Evolutionary conservation across 2,329 filamentous ascomycete species (phyloP).

Genomic region (Paraphoma chrysanthemicola): DNA sequence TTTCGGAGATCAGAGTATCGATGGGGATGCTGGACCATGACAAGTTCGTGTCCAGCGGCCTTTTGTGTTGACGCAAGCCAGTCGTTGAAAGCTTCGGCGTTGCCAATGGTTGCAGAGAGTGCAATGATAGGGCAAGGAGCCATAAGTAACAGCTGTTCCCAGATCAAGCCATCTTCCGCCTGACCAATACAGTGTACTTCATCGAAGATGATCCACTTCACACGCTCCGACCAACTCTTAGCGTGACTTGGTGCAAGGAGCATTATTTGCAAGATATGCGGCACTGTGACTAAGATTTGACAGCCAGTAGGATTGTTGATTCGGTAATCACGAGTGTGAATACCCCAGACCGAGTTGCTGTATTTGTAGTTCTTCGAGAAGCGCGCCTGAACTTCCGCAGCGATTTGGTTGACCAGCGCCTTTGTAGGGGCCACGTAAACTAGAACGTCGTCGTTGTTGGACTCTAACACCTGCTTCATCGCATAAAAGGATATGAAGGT

Average conservation of each 20-base stretch:
- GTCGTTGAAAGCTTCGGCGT: constrained; percentile 71
- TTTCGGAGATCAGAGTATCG: constrained; percentile 82
- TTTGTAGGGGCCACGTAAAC: constrained; percentile 85
- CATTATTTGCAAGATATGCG: constrained; percentile 82
- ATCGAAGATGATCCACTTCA: constrained; percentile 81
- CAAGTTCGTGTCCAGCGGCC: constrained; percentile 67
- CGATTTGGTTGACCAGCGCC: constrained; percentile 83
- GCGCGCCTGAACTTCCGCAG: constrained; percentile 76
- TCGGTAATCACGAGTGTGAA: constrained; percentile 77
- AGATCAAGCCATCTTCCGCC: constrained; percentile 76
- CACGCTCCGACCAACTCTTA: constrained; percentile 69
- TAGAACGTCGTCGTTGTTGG: constrained; percentile 72
- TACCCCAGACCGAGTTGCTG: constrained; percentile 75
- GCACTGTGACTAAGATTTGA: constrained; percentile 79
- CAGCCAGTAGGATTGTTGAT: constrained; percentile 77
- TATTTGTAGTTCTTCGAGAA: constrained; percentile 72
- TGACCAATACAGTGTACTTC: constrained; percentile 83
- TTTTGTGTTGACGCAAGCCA: constrained; percentile 73
- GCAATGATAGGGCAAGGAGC: constrained; percentile 80
- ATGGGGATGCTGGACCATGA: constrained; percentile 71
- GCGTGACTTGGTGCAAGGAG: constrained; percentile 70
- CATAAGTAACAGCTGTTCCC: constrained; percentile 78
- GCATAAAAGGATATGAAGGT: constrained; percentile 87
- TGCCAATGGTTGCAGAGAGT: constrained; percentile 80
- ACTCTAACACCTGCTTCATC: constrained; percentile 76